Evolutionary conservation across 179 eudicot species (phyloP).

Genomic region (Nepenthes alata): DNA sequence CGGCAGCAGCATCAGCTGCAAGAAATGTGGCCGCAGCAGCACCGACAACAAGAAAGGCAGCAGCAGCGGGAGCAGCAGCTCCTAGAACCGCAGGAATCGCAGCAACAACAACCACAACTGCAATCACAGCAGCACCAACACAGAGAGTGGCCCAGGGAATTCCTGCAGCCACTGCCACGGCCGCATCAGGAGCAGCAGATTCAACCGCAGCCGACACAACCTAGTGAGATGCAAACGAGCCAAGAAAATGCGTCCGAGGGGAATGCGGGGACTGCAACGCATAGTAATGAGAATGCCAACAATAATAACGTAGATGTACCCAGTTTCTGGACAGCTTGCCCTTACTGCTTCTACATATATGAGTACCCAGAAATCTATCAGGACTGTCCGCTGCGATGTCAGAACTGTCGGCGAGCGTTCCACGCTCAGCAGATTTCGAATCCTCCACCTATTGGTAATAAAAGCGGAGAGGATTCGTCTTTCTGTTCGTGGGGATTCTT

Average conservation of each 20-base stretch:
- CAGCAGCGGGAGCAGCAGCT: constrained; percentile 2
- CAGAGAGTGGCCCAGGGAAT: not conserved
- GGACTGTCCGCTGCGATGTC: constrained; percentile 67
- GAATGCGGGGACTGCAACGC: not conserved
- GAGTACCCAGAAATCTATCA: constrained; percentile 51
- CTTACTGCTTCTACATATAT: constrained; percentile 65
- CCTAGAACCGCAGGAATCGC: not conserved
- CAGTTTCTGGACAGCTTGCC: constrained; percentile 83
- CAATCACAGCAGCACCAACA: constrained; percentile 5
- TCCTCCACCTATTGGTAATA: constrained; percentile 38
- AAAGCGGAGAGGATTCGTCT: constrained; percentile 13
- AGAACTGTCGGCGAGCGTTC: constrained; percentile 76
- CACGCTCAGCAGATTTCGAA: constrained; percentile 49
- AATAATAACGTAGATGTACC: constrained; percentile 7
- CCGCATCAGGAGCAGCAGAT: constrained; percentile 1
- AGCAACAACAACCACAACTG: not conserved
- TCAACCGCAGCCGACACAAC: constrained; percentile 4
- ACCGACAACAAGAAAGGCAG: not conserved
- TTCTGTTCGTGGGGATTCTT: constrained; percentile 81
- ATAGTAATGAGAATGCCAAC: constrained; percentile 6
- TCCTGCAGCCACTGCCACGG: not conserved
- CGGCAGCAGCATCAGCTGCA: constrained; percentile 12
- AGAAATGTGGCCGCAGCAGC: not conserved
- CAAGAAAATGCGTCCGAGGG: not conserved
- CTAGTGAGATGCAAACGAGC: not conserved